Percentiles rank a stretch among this genome's conserved stretches.
Conservation (phyloP, 768 basidiomycete genomes). For the Psilocybe azurescens region DNA sequence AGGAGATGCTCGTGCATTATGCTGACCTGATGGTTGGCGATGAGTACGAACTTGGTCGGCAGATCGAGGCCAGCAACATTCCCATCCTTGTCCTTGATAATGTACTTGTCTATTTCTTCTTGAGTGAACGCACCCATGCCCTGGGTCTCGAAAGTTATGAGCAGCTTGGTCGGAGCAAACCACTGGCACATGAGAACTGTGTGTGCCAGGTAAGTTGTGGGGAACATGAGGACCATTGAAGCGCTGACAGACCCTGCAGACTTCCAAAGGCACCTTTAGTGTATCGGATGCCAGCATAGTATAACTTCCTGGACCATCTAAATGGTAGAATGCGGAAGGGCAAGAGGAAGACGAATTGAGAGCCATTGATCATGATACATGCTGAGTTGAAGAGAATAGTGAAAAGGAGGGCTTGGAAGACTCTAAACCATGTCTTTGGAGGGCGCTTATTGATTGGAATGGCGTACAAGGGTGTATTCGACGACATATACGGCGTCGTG, state of each 20-base stretch:
- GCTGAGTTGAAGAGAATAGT: conserved; percentile 63
- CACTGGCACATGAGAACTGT: conserved; percentile 80
- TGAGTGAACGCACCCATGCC: conserved; percentile 67
- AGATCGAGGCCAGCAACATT: conserved; percentile 65
- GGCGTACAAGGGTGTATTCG: conserved; percentile 35
- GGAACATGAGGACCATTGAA: background rate
- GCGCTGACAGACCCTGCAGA: conserved; percentile 63
- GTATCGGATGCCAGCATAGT: conserved; percentile 74
- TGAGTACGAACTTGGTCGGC: conserved; percentile 81
- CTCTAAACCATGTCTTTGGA: conserved; percentile 56
- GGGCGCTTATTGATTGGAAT: conserved; percentile 61
- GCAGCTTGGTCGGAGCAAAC: conserved; percentile 80
- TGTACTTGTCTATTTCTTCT: conserved; percentile 61
- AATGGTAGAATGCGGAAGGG: conserved; percentile 73
- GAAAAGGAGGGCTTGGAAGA: conserved; percentile 55
- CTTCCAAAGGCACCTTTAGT: conserved; percentile 85
- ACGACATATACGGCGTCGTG: conserved; percentile 26
- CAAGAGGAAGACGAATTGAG: conserved; percentile 75
- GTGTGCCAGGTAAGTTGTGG: background rate
- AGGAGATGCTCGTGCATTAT: background rate
- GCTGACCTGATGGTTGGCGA: conserved; percentile 91
- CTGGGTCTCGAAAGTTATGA: conserved; percentile 74
- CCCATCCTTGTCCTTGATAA: conserved; percentile 62
- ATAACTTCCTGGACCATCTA: conserved; percentile 55
- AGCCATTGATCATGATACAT: conserved; percentile 70